A percentile compares a stretch with the other conserved stretches of the same genome.
These are phyloP conservation scores for Fusarium sp. DNA, from an alignment of 2,329 filamentous ascomycete species.

Conservation along the genomic window DNA sequence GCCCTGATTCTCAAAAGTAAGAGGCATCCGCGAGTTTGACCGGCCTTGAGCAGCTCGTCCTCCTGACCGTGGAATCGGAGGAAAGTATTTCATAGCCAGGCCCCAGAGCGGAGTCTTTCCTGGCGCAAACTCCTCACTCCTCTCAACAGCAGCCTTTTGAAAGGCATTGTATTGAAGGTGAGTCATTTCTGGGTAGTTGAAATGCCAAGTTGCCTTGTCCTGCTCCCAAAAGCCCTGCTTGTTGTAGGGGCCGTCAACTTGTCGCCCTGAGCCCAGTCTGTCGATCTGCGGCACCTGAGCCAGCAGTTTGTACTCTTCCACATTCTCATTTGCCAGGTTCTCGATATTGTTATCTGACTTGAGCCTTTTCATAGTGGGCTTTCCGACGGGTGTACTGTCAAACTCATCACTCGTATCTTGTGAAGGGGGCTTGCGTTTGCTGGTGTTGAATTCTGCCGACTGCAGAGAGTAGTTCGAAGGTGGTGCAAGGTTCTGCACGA, in stretches of 20 bases:
- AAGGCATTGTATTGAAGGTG: slow-evolving; percentile 68
- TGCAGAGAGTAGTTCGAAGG: slow-evolving; percentile 39
- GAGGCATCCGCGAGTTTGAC: slow-evolving; percentile 20
- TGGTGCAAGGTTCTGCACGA: slow-evolving; percentile 16
- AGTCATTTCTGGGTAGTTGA: slow-evolving; percentile 72
- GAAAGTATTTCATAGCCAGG: slow-evolving; percentile 68
- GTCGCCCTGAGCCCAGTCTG: slow-evolving; percentile 62
- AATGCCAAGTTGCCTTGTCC: slow-evolving; percentile 67
- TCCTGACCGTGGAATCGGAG: slow-evolving; percentile 51
- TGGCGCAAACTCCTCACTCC: slow-evolving; percentile 64
- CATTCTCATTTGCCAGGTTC: slow-evolving; percentile 45
- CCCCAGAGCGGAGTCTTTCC: slow-evolving; percentile 64
- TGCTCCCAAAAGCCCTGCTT: slow-evolving; percentile 69
- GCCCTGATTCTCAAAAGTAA: slow-evolving; percentile 39
- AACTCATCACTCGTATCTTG: slow-evolving; percentile 64
- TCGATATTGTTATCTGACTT: slow-evolving; percentile 61
- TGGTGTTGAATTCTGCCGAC: slow-evolving; percentile 56
- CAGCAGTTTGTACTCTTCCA: slow-evolving; percentile 59
- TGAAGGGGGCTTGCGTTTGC: slow-evolving; percentile 65
- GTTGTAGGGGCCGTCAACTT: slow-evolving; percentile 66
- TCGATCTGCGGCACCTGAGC: slow-evolving; percentile 61
- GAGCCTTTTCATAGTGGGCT: slow-evolving; percentile 66
- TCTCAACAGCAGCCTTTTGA: slow-evolving; percentile 59
- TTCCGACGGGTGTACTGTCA: slow-evolving; percentile 51
- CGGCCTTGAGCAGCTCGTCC: slow-evolving; percentile 16